Evolutionary conservation across 2,329 filamentous ascomycete genomes (phyloP), one percentile per base, ranked within the genome.

Genomic region (Colletotrichum caudatum): DNA sequence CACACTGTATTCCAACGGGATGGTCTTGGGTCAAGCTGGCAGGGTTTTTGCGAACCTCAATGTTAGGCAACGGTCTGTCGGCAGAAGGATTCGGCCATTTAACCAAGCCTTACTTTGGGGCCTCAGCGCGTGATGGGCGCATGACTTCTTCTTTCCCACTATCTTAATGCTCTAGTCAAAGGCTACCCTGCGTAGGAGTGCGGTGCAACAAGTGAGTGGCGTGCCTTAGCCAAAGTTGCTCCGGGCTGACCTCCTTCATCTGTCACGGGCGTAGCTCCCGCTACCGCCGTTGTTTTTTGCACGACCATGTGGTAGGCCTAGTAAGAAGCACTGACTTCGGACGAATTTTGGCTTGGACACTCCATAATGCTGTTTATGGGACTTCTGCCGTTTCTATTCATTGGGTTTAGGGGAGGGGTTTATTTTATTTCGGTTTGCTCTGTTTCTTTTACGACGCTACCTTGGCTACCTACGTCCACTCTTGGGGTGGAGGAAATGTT

Each of bases 301-400:
- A 64, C 77, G 53, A 76, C 79, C 6, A 78, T 78, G 0, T 73
- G 76, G 74, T 29, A 50, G 44, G 29, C 66, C 69, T 51, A 26
- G 41, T 23, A 35, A 54, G 46, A 37, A 29, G 1, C 12, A 29
- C 11, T 20, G 37, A 37, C 16, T 59, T 64, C 59, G 29, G 65
- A 69, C 66, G 54, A 69, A 39, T 64, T 58, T 60, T 39, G 33
- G 65, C 53, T 69, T 65, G 29, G 33, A 66, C 69, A 69, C 8
- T 33, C 23, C 23, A 16, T 8, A 20, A 33, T 9, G 16, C 23
- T 48, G n/a, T 29, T 37, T 68, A 20, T 48, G n/a, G 33, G 20
- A 60, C 26, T 41, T 20, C 54, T 26, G 29, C 46, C 11, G 44
- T 48, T 11, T 44, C 41, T 63, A 16, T 9, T n/a, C 20, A n/a